Evolutionary conservation across 805 yeast genomes (phyloP), one percentile per base, ranked within the genome.

Genomic region (Zygosaccharomyces siamensis): DNA sequence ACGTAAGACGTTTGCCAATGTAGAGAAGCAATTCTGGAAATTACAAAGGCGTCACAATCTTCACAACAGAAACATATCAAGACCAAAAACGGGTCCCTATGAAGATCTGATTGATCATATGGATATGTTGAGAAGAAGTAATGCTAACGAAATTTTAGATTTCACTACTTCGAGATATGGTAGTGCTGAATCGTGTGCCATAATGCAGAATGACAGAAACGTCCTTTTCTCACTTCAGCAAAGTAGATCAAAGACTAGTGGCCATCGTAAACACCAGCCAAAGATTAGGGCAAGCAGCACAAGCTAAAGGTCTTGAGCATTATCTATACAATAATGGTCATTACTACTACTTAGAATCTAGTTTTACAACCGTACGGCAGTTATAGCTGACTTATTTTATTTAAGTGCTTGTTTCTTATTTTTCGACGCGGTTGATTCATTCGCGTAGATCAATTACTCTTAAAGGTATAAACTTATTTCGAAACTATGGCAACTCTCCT

Each of bases 81-180:
- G 58, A 16, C 54, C 54, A 7, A 45, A 46, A 14, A 42, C 47
- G 5, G 54, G 54, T 11, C 61, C 63, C 2, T 54, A 57, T 37
- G 60, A 61, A 7, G 57, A 49, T 14, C 41, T 62, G 5, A 42
- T 51, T 8, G 58, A 58, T 12, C 68, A 64, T 47, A 47, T 59
- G 12, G 58, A 58, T 11, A 45, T 64, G 1, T 39, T 66, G 18
- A 56, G 55, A 26, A 53, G 58, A 11, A 60, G 56, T 4, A 62
- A 62, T 46, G 54, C 59, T 28, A 63, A 59, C 4, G 62, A 60
- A 38, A 54, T 66, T 6, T 37, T 64, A 39, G 57, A 52, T 21
- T 54, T 56, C 24, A 63, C 70, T 10, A 62, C 68, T n/a, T 60
- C 65, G 50, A 55, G 71, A 35, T 69, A 64, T 51, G 68, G 69